Base-by-base conservation (phyloP, 208 protist genomes). In the Naegleria gruberi region DNA sequence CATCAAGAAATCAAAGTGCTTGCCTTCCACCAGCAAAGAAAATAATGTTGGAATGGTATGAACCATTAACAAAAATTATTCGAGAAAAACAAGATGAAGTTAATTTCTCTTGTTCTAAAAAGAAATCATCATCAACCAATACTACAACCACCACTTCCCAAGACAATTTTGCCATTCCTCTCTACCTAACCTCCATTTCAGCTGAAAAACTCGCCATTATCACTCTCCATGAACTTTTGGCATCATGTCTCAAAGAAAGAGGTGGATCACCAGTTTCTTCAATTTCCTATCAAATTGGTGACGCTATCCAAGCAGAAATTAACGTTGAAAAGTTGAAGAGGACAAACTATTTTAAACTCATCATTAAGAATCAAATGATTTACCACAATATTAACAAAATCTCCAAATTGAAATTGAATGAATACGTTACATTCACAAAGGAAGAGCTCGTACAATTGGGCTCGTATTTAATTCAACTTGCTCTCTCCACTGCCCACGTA, bases 1-100 rank as follows among this genome's bases (percentile, higher is more conserved):
- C n/a, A 23, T 5, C 42, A 8, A 83, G 77, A 83, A 37, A 19
- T 12, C 37, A 83, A 44, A 37, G 77, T 44, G n/a, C 37, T 2
- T 23, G 12, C 37, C 37, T 83, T 43, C 77, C 77, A 44, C 77
- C 77, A n/a, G 77, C 77, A 44, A 41, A 44, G 30, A 40, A 90
- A 55, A 89, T 92, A 7, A 23, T 92, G 41, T n/a, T 85, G 4
- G 89, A 92, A 37, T 92, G 90, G 90, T 92, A 90, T 51, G 88
- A 90, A 73, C 90, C 90, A 46, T 45, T 92, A 19, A 65, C 37
- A 37, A 34, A 82, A 23, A 73, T 82, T 34, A 92, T 92, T 77
- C 37, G 42, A 30, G 83, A 41, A 37, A 82, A 90, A 45, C 90
- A 91, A 85, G 55, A 74, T 7, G 41, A 51, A 42, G 86, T 77